Evolutionary conservation across 345 rosid genomes (phyloP).

Genomic region (Gynandropsis gynandra): DNA sequence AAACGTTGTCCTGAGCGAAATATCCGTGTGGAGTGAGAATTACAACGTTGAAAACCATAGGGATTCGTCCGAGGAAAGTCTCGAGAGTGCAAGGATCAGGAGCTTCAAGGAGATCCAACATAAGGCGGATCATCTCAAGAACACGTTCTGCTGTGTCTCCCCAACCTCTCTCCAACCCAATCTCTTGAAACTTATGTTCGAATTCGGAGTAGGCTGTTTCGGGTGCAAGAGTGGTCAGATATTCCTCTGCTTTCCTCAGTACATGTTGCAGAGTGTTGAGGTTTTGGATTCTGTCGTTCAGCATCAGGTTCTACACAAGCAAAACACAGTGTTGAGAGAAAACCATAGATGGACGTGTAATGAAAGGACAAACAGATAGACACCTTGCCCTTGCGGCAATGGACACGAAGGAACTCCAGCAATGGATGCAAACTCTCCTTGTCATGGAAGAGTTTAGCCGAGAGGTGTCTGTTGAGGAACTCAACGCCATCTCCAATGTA

Average conservation of each 20-base stretch:
- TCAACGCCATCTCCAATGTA: constrained; percentile 94
- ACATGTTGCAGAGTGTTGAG: constrained; percentile 57
- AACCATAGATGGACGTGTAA: no score
- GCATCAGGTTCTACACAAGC: constrained; percentile 65
- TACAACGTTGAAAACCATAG: constrained; percentile 91
- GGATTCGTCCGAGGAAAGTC: constrained; percentile 72
- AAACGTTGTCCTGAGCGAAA: constrained; percentile 92
- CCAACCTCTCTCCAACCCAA: constrained; percentile 94
- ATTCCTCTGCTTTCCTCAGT: constrained; percentile 88
- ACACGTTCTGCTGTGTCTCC: constrained; percentile 79
- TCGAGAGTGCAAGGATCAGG: constrained; percentile 96
- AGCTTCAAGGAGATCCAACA: constrained; percentile 91
- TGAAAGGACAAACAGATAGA: no score
- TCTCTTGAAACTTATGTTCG: constrained; percentile 77
- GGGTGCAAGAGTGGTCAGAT: constrained; percentile 38
- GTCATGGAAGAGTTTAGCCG: constrained; percentile 91
- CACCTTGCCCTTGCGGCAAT: constrained; percentile 82
- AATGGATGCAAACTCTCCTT: constrained; percentile 89
- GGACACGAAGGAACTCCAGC: constrained; percentile 79
- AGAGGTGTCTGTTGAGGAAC: constrained; percentile 95
- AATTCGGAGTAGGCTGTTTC: constrained; percentile 56
- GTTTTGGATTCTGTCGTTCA: constrained; percentile 63
- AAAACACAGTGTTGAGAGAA: no score
- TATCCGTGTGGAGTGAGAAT: constrained; percentile 93
- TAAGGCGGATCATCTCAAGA: constrained; percentile 80